Conservation (phyloP, 2,329 filamentous ascomycete genomes). For the Exophiala bonariae region DNA sequence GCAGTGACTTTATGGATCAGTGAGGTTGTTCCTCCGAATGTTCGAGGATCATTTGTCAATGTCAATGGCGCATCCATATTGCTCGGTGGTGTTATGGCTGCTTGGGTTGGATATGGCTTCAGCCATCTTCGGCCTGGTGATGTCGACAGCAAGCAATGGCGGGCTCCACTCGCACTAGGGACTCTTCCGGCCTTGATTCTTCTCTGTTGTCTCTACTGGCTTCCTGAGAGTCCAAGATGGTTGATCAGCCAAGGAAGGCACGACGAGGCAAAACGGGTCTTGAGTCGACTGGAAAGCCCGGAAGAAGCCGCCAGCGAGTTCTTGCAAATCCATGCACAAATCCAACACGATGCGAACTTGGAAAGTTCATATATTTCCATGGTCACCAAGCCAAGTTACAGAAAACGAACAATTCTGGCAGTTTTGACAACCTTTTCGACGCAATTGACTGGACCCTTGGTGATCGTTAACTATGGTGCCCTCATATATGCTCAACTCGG, state of each 20-base stretch:
- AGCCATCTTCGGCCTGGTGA: background rate
- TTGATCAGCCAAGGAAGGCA: slow-evolving; percentile 4
- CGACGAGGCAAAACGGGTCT: slow-evolving; percentile 8
- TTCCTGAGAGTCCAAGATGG: slow-evolving; percentile 13
- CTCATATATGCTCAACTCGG: slow-evolving; percentile 13
- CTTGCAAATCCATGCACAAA: slow-evolving; percentile 10
- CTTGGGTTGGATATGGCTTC: slow-evolving; percentile 8
- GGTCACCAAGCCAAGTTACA: slow-evolving; percentile 13
- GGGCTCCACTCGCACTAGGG: slow-evolving; percentile 4
- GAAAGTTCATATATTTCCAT: slow-evolving; percentile 7
- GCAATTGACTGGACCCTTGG: slow-evolving; percentile 9
- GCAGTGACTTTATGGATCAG: slow-evolving; percentile 9
- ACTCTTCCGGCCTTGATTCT: slow-evolving; percentile 4
- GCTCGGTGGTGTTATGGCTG: slow-evolving; percentile 8
- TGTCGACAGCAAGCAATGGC: slow-evolving; percentile 4
- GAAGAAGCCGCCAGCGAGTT: slow-evolving; percentile 11
- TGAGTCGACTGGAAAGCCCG: slow-evolving; percentile 1
- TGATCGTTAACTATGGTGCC: slow-evolving; percentile 13
- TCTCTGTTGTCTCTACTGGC: slow-evolving; percentile 2
- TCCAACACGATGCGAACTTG: slow-evolving; percentile 4
- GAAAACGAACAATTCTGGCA: slow-evolving; percentile 9
- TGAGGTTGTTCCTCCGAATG: slow-evolving; percentile 15
- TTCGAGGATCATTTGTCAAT: slow-evolving; percentile 14
- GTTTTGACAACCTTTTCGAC: slow-evolving; percentile 6
- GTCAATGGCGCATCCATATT: slow-evolving; percentile 8